phyloP scores from a whole-genome alignment of 2,329 filamentous ascomycete species.

The Parascedosporium putredinis region DNA sequence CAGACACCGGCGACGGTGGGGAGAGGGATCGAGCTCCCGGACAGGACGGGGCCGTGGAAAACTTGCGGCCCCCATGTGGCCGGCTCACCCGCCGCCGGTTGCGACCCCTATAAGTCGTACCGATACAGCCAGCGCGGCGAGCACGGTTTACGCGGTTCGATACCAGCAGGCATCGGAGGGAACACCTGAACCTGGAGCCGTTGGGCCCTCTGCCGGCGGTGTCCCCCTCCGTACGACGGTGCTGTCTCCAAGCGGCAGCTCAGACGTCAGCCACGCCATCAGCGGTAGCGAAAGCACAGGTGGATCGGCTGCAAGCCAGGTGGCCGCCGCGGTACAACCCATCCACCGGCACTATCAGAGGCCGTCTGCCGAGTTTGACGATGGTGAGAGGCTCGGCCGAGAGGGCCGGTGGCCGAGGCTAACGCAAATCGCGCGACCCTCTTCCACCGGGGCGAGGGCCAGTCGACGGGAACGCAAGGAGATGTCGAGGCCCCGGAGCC shows the following conservation, averaged over 20 bases:
- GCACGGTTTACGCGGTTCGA: slow-evolving; percentile 52
- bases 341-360: not conserved
- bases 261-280: not conserved
- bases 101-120: slow-evolving; percentile 50
- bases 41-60: not conserved
- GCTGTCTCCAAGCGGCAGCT: not conserved
- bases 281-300: not conserved
- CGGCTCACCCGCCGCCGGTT: slow-evolving; percentile 42
- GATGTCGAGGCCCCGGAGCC: slow-evolving; percentile 5
- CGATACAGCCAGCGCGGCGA: slow-evolving; percentile 53
- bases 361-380: slow-evolving; percentile 7
- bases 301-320: not conserved
- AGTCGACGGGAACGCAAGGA: not conserved
- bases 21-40: not conserved
- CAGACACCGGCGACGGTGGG: not conserved
- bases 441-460: not conserved
- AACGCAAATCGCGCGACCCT: not conserved
- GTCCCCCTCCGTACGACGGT: not conserved
- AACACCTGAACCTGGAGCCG: too few relatives aligned
- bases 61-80: slow-evolving; percentile 42
- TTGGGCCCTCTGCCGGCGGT: too few relatives aligned
- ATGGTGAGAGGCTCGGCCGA: not conserved
- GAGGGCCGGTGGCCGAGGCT: not conserved
- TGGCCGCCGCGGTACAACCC: not conserved
- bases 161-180: slow-evolving; percentile 49